Evolutionary conservation across 2,329 filamentous ascomycete genomes (phyloP).

Genomic region (Aspergillus pseudoglaucus): DNA sequence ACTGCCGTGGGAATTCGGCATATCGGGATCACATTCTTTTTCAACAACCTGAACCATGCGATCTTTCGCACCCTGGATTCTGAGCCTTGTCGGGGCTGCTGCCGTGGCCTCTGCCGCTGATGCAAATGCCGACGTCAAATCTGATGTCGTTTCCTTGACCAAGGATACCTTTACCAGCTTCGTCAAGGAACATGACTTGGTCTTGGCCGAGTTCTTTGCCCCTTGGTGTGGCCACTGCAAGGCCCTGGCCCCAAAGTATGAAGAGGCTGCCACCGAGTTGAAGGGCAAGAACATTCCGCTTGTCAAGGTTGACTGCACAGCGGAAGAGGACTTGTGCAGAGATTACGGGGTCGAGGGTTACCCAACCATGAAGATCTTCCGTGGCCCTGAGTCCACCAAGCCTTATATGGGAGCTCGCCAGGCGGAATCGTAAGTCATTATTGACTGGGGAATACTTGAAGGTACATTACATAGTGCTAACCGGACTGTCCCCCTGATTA

Average conservation of each 20-base stretch:
- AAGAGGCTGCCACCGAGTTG: conserved; percentile 43
- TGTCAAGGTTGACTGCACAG: conserved; percentile 72
- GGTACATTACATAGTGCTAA: conserved; percentile 14
- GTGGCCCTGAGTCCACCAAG: conserved; percentile 70
- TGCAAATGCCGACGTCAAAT: conserved; percentile 34
- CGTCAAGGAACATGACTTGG: conserved; percentile 75
- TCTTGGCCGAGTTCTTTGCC: conserved; percentile 95
- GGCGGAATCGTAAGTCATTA: conserved; percentile 55
- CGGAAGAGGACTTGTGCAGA: conserved; percentile 86
- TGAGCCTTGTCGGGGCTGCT: conserved; percentile 35
- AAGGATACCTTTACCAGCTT: conserved; percentile 83
- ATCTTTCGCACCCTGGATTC: conserved; percentile 32
- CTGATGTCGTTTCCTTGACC: conserved; percentile 79
- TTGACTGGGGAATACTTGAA: not conserved
- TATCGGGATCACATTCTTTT: not conserved
- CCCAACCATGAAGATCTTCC: conserved; percentile 98
- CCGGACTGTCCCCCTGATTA: conserved; percentile 15
- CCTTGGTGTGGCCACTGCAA: conserved; percentile 99
- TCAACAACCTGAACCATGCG: conserved; percentile 22
- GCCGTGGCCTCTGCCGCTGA: conserved; percentile 31
- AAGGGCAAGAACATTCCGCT: conserved; percentile 45
- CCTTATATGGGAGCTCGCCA: conserved; percentile 89
- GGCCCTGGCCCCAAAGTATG: conserved; percentile 64
- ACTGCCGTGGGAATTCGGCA: not conserved
- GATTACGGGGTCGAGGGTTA: conserved; percentile 90